Evolutionary conservation across 1,139 yeast species (phyloP).

Genomic region (Lodderomyces oxycetoniae): DNA sequence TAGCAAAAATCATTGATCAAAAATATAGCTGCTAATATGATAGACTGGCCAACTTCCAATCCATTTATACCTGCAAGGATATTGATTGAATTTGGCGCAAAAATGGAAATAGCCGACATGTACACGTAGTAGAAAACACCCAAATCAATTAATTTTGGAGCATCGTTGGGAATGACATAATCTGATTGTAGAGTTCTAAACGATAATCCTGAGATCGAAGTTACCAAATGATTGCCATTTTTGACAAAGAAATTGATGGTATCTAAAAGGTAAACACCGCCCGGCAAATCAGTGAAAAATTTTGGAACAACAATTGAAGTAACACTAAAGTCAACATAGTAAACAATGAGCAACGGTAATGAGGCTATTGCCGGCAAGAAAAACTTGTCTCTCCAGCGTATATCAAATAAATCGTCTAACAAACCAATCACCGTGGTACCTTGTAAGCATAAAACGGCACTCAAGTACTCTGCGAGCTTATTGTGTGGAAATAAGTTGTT

Average conservation of each 20-base stretch:
- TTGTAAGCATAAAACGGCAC: conserved; percentile 79
- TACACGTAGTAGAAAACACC: conserved; percentile 77
- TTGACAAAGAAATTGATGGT: conserved; percentile 21
- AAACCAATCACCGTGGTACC: conserved; percentile 83
- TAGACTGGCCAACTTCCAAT: conserved; percentile 90
- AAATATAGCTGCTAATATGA: conserved; percentile 68
- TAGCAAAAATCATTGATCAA: conserved; percentile 75
- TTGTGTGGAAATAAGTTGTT: conserved; percentile 70
- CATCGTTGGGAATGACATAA: conserved; percentile 25
- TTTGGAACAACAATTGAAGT: conserved; percentile 86
- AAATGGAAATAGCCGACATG: conserved; percentile 88
- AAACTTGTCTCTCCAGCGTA: conserved; percentile 96
- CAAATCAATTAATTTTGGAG: conserved; percentile 58
- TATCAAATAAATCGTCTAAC: conserved; percentile 91
- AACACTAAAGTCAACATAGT: conserved; percentile 90
- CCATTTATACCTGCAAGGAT: conserved; percentile 96
- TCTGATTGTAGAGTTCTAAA: conserved; percentile 36
- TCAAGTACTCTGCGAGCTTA: conserved; percentile 77
- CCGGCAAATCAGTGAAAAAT: conserved; percentile 43
- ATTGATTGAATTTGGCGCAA: conserved; percentile 95
- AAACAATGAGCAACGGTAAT: conserved; percentile 83
- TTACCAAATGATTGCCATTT: conserved; percentile 31
- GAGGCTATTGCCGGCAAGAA: conserved; percentile 93
- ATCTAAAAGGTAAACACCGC: conserved; percentile 21
- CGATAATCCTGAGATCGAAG: conserved; percentile 34